Percentiles rank a stretch among this genome's conserved stretches.
These are phyloP conservation scores for Candida montana DNA, from an alignment of 805 yeast species.

Conservation along the genomic window DNA sequence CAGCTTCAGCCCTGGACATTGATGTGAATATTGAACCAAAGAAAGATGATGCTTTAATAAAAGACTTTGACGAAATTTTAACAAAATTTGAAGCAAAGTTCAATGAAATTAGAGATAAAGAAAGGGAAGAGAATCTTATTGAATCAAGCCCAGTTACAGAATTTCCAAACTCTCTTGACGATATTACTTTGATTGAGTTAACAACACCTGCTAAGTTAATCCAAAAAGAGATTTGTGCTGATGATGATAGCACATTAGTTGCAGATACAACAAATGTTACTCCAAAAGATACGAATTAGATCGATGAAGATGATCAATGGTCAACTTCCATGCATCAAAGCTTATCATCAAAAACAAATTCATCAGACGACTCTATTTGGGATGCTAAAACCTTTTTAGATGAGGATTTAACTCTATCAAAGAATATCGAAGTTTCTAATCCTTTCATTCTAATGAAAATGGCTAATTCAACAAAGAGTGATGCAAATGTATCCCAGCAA, in stretches of 20 bases:
- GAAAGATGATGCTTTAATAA: slow-evolving; percentile 35
- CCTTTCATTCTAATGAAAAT: slow-evolving; percentile 21
- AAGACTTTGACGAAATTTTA: slow-evolving; percentile 19
- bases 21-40: slow-evolving; percentile 43
- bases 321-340: slow-evolving; percentile 8
- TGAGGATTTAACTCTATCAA: slow-evolving; percentile 11
- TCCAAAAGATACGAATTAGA: background rate
- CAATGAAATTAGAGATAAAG: background rate
- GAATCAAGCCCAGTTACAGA: background rate
- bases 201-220: background rate
- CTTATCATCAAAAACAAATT: slow-evolving; percentile 4
- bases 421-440: slow-evolving; percentile 17
- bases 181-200: background rate
- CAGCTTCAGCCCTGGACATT: slow-evolving; percentile 9
- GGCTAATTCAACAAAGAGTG: background rate
- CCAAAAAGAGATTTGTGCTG: background rate
- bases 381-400: background rate
- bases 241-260: too few species aligned
- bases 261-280: background rate
- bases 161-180: background rate
- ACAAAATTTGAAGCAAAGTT: background rate
- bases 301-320: slow-evolving; percentile 9
- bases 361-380: background rate
- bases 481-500: too few species aligned
- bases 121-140: too few species aligned